A percentile compares a stretch with the other conserved stretches of the same genome.
Conservation (phyloP, 345 rosid genomes). For the Noccaea caerulescens region DNA sequence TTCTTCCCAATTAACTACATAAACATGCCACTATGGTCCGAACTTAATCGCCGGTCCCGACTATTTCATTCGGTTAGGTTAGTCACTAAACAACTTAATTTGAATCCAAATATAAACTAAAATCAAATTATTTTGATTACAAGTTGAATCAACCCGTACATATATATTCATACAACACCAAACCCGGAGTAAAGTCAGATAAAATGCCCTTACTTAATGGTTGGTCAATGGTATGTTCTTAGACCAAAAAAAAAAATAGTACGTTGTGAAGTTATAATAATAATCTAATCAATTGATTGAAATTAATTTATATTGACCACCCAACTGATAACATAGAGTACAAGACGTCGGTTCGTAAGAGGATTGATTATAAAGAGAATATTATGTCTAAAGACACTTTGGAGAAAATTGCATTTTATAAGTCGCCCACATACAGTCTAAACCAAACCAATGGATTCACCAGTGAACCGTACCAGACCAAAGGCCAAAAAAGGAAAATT, state of each 20-base stretch:
- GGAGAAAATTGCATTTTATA: too few species aligned
- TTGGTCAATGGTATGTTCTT: constrained; percentile 9
- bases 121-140: background rate
- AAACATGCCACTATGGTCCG: constrained; percentile 48
- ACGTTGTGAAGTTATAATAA: background rate
- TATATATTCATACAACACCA: background rate
- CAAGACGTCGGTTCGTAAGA: too few species aligned
- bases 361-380: too few species aligned
- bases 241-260: background rate
- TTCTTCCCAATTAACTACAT: constrained; percentile 46
- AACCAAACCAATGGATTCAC: background rate
- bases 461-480: background rate
- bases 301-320: constrained; percentile 10
- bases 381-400: too few species aligned
- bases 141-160: constrained; percentile 9
- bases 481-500: background rate
- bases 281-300: background rate
- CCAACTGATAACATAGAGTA: constrained; percentile 5
- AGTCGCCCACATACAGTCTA: background rate
- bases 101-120: background rate
- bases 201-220: background rate
- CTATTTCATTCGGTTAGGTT: constrained; percentile 11
- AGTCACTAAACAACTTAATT: background rate
- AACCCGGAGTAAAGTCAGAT: constrained; percentile 1
- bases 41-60: constrained; percentile 10